phyloP scores from a whole-genome alignment of 805 yeast genomes.

The Lipomyces orientalis region DNA sequence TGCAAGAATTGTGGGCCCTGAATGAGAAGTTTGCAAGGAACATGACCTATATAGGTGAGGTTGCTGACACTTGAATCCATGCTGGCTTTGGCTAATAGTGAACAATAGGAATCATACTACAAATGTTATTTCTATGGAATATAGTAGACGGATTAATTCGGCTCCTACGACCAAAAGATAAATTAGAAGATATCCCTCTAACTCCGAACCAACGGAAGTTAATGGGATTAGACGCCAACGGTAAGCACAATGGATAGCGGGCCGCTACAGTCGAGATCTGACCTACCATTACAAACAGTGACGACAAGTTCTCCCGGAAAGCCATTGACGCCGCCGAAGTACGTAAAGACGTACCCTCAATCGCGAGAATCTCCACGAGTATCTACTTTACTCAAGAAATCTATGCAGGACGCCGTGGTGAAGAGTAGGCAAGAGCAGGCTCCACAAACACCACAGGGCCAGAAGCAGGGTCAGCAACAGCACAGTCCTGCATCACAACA shows the following conservation, averaged over 20 bases:
- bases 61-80: background rate
- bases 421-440: conserved; percentile 12
- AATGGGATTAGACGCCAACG: conserved; percentile 34
- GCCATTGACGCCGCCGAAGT: conserved; percentile 39
- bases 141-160: conserved; percentile 34
- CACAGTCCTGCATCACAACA: conserved; percentile 1
- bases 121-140: conserved; percentile 38
- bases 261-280: no score
- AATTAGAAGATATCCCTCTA: conserved; percentile 36
- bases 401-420: conserved; percentile 21
- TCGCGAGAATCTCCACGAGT: conserved; percentile 36
- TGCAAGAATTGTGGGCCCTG: conserved; percentile 14
- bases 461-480: conserved; percentile 13
- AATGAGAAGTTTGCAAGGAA: conserved; percentile 17
- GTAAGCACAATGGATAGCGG: background rate
- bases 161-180: conserved; percentile 30
- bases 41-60: conserved; percentile 25
- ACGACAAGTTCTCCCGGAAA: conserved; percentile 25
- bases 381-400: conserved; percentile 34
- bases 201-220: conserved; percentile 39
- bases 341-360: conserved; percentile 35
- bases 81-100: conserved; percentile 5
- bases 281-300: background rate
- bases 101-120: conserved; percentile 25
- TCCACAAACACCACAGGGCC: background rate